Evolutionary conservation across 2,329 filamentous ascomycete genomes (phyloP).

Genomic region (Aspergillus sp.): DNA sequence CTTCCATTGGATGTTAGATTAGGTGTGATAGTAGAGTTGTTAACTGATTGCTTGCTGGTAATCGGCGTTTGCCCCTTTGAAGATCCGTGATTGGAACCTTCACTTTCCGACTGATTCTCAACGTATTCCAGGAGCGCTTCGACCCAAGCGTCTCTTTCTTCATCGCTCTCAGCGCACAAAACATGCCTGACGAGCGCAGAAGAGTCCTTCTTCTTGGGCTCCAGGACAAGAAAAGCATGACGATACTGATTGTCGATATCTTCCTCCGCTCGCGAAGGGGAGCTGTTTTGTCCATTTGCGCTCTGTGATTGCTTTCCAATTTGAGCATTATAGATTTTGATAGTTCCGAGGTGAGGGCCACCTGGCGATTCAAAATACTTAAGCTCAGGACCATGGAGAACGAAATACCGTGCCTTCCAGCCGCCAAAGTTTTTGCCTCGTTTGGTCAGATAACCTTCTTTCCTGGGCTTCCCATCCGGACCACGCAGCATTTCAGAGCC

Average conservation of each 20-base stretch:
- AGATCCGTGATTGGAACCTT: slow-evolving; percentile 21
- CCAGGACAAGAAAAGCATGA: slow-evolving; percentile 90
- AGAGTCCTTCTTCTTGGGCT: slow-evolving; percentile 95
- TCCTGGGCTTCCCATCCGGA: slow-evolving; percentile 66
- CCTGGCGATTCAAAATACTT: slow-evolving; percentile 92
- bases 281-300: slow-evolving; percentile 54
- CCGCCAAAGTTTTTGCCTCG: slow-evolving; percentile 97
- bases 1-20: slow-evolving; percentile 24
- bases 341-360: slow-evolving; percentile 85
- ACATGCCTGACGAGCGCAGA: slow-evolving; percentile 87
- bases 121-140: slow-evolving; percentile 87
- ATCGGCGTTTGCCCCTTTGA: slow-evolving; percentile 20
- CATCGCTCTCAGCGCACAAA: slow-evolving; percentile 90
- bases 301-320: slow-evolving; percentile 87
- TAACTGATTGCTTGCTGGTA: slow-evolving; percentile 19
- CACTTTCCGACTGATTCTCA: slow-evolving; percentile 50
- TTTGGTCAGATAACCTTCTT: slow-evolving; percentile 92
- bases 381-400: slow-evolving; percentile 68
- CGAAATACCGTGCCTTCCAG: slow-evolving; percentile 84
- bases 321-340: slow-evolving; percentile 85
- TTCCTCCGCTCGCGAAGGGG: slow-evolving; percentile 63
- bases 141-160: slow-evolving; percentile 91
- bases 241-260: slow-evolving; percentile 92
- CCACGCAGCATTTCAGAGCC: slow-evolving; percentile 44
- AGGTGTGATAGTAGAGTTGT: slow-evolving; percentile 21